A percentile compares a stretch with the other conserved stretches of the same genome.
Conservation (phyloP, 176 grass and related monocot genomes). For the Ananas comosus region DNA sequence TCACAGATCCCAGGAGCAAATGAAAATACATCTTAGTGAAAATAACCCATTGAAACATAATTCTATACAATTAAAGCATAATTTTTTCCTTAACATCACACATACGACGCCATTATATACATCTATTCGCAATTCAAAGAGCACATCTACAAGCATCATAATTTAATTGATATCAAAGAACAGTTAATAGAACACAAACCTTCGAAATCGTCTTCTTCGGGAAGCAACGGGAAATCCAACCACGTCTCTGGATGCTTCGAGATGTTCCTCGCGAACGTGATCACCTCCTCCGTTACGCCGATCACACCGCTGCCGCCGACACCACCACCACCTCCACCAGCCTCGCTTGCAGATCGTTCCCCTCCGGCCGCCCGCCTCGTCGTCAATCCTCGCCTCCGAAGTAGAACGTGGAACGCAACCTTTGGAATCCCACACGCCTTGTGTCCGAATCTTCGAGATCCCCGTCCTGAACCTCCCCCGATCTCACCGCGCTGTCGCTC, state of each 20-base stretch:
- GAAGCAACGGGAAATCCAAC: constrained; percentile 85
- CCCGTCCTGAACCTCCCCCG: constrained; percentile 40
- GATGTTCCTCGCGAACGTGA: constrained; percentile 77
- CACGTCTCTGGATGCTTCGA: constrained; percentile 87
- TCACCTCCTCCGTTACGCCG: constrained; percentile 77
- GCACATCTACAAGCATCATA: neutral
- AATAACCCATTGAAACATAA: too few species aligned
- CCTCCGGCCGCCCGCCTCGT: neutral
- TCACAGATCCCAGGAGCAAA: too few species aligned
- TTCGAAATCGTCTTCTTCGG: constrained; percentile 67
- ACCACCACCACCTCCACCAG: constrained; percentile 9
- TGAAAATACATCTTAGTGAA: too few species aligned
- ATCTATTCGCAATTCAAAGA: neutral
- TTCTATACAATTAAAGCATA: too few species aligned
- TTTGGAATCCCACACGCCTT: constrained; percentile 69
- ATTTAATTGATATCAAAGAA: constrained; percentile 1
- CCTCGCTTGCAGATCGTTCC: neutral
- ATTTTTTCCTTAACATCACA: too few species aligned
- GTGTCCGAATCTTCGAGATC: constrained; percentile 55
- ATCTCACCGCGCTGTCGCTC: constrained; percentile 53
- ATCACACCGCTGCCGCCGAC: constrained; percentile 47
- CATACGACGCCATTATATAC: too few species aligned
- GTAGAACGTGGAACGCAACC: constrained; percentile 75
- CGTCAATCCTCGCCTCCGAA: constrained; percentile 45
- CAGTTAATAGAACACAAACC: constrained; percentile 59